Percentiles rank a stretch among this genome's conserved stretches.
Conservation (phyloP, 768 basidiomycete genomes). For the Phylloporus scabripes region DNA sequence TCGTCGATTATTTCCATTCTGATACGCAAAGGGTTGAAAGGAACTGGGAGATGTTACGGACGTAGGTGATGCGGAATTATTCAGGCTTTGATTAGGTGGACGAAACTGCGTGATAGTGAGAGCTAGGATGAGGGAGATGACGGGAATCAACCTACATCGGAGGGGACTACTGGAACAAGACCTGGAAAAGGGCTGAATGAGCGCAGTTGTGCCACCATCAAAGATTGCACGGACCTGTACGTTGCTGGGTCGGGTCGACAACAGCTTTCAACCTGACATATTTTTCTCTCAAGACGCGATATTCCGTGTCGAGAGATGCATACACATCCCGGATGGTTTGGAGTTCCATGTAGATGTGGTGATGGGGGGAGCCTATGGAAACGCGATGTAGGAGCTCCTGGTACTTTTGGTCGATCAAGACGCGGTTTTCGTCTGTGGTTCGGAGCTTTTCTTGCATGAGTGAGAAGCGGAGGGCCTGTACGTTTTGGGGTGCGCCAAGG, state of each 20-base stretch:
- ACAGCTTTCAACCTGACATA: slow-evolving; percentile 15
- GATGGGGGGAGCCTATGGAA: slow-evolving; percentile 12
- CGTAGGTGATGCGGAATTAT: slow-evolving; percentile 4
- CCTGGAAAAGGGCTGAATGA: not conserved
- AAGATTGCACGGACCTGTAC: slow-evolving; percentile 2
- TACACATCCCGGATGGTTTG: slow-evolving; percentile 15
- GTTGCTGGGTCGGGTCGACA: slow-evolving; percentile 5
- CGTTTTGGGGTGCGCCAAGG: slow-evolving; percentile 11
- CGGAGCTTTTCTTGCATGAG: slow-evolving; percentile 27
- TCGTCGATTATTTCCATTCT: slow-evolving; percentile 5
- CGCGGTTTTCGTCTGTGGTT: slow-evolving; percentile 15
- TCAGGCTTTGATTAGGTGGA: slow-evolving; percentile 4
- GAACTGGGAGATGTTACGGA: slow-evolving; percentile 2
- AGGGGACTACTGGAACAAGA: slow-evolving; percentile 2
- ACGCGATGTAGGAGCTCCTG: slow-evolving; percentile 19
- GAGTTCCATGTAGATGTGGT: slow-evolving; percentile 17
- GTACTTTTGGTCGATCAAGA: slow-evolving; percentile 19
- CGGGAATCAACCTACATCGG: slow-evolving; percentile 10
- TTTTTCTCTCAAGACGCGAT: slow-evolving; percentile 18
- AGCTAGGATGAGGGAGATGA: not conserved
- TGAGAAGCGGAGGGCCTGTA: slow-evolving; percentile 14
- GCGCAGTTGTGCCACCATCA: not conserved
- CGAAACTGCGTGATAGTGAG: not conserved
- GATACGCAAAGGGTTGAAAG: slow-evolving; percentile 4
- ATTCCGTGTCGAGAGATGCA: slow-evolving; percentile 18